A percentile compares a stretch with the other conserved stretches of the same genome.
Conservation (phyloP, 371 early-diverging fungal species). For the Cokeromyces recurvatus region DNA sequence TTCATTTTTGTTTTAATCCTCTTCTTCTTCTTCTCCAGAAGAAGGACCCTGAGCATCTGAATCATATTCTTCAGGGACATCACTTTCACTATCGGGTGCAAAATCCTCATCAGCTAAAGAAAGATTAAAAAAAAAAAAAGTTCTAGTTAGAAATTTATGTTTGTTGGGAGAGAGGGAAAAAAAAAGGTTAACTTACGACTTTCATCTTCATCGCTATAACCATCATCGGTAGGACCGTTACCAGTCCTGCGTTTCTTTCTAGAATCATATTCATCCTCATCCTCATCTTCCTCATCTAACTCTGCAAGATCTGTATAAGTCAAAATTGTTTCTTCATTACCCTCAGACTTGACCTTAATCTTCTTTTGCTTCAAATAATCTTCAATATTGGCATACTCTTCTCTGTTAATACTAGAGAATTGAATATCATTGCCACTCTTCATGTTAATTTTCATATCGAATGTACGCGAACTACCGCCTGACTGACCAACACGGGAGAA, state of each 20-base stretch:
- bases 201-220: conserved; percentile 57
- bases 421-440: conserved; percentile 71
- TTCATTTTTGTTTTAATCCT: conserved; percentile 1
- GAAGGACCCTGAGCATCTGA: conserved; percentile 58
- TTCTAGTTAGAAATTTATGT: too few species aligned
- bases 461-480: conserved; percentile 72
- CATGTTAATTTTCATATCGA: conserved; percentile 92
- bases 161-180: background rate
- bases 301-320: conserved; percentile 60
- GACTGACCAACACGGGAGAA: conserved; percentile 83
- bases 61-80: conserved; percentile 89
- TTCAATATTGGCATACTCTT: conserved; percentile 84
- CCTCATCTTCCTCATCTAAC: conserved; percentile 51
- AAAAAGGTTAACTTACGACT: conserved; percentile 39
- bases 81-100: conserved; percentile 77
- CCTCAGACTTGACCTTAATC: conserved; percentile 77
- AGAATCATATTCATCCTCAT: conserved; percentile 26
- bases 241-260: conserved; percentile 49
- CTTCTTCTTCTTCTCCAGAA: conserved; percentile 30
- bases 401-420: conserved; percentile 86
- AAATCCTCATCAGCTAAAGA: conserved; percentile 84
- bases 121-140: background rate
- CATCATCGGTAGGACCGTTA: conserved; percentile 30
- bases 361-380: conserved; percentile 78
- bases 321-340: conserved; percentile 57